A percentile compares a stretch with the other conserved stretches of the same genome.
phyloP scores from a whole-genome alignment of 2,329 filamentous ascomycete genomes.

The Phyllosticta ampelicida region DNA sequence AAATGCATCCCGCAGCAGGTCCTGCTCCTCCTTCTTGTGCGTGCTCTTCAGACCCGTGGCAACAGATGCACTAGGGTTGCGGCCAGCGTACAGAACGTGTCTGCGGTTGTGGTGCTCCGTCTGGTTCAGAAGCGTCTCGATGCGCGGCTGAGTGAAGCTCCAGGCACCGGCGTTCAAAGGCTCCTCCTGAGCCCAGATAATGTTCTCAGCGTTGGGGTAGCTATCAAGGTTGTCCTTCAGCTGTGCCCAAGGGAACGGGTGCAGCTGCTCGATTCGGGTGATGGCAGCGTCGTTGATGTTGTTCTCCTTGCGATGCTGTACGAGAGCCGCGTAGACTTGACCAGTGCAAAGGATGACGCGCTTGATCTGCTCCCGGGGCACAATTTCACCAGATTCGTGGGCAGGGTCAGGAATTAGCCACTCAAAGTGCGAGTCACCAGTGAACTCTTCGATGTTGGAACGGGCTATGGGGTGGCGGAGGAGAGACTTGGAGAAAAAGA shows the following conservation, averaged over 20 bases:
- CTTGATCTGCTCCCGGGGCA: constrained; percentile 74
- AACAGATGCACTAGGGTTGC: constrained; percentile 85
- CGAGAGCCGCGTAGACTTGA: constrained; percentile 82
- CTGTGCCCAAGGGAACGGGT: constrained; percentile 98
- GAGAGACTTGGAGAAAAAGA: constrained; percentile 98
- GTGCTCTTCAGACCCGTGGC: constrained; percentile 83
- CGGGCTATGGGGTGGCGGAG: constrained; percentile 89
- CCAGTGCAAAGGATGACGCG: constrained; percentile 91
- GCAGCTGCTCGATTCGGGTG: constrained; percentile 91
- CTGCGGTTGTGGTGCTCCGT: constrained; percentile 88
- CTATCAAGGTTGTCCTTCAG: constrained; percentile 91
- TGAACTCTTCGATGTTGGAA: constrained; percentile 84
- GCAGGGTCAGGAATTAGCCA: constrained; percentile 92
- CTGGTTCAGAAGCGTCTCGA: constrained; percentile 91
- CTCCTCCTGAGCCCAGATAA: constrained; percentile 97
- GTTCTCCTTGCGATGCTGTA: constrained; percentile 82
- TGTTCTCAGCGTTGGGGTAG: constrained; percentile 95
- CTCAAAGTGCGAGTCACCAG: constrained; percentile 81
- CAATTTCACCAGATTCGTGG: constrained; percentile 65
- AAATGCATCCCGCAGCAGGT: constrained; percentile 59
- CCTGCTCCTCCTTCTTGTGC: constrained; percentile 88
- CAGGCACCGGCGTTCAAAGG: constrained; percentile 94
- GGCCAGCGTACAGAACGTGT: constrained; percentile 94
- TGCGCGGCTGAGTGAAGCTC: constrained; percentile 93
- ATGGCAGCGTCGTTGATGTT: constrained; percentile 84